phyloP scores from a whole-genome alignment of 768 basidiomycete genomes.

The Boletellus ananiceps region DNA sequence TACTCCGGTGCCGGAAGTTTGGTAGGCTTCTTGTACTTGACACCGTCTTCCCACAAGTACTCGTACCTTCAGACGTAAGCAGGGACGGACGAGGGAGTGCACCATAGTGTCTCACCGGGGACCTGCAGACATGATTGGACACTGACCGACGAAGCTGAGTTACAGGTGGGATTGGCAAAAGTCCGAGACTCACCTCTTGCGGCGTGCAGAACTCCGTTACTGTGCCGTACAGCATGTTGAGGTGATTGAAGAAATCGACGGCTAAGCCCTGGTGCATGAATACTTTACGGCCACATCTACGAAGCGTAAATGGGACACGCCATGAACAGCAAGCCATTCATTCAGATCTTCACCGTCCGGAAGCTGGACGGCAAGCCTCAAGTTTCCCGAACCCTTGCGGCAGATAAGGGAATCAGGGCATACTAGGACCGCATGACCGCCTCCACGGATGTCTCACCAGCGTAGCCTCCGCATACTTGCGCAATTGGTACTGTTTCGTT shows the following conservation, averaged over 20 bases:
- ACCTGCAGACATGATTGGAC: constrained; percentile 95
- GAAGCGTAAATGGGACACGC: constrained; percentile 40
- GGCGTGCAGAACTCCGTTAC: constrained; percentile 97
- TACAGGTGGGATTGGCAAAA: constrained; percentile 1
- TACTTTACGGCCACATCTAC: not conserved
- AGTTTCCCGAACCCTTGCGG: constrained; percentile 86
- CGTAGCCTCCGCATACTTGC: constrained; percentile 97
- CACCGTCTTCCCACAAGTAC: constrained; percentile 92
- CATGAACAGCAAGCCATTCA: constrained; percentile 99
- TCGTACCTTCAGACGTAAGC: constrained; percentile 61
- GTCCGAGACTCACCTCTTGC: constrained; percentile 61
- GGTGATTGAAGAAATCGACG: constrained; percentile 98
- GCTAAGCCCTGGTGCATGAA: constrained; percentile 45
- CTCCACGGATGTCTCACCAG: constrained; percentile 43
- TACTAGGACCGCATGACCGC: not conserved
- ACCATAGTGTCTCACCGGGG: constrained; percentile 57
- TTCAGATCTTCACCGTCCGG: constrained; percentile 97
- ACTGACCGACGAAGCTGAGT: constrained; percentile 41
- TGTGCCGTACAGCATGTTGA: constrained; percentile 99
- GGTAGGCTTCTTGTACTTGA: constrained; percentile 83
- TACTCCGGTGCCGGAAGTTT: constrained; percentile 95
- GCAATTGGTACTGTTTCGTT: constrained; percentile 95
- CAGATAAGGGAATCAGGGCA: constrained; percentile 10
- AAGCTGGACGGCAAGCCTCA: constrained; percentile 85
- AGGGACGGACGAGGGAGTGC: not conserved